Evolutionary conservation across 2,329 filamentous ascomycete species (phyloP).

Genomic region (Arthrobotrys conoides): DNA sequence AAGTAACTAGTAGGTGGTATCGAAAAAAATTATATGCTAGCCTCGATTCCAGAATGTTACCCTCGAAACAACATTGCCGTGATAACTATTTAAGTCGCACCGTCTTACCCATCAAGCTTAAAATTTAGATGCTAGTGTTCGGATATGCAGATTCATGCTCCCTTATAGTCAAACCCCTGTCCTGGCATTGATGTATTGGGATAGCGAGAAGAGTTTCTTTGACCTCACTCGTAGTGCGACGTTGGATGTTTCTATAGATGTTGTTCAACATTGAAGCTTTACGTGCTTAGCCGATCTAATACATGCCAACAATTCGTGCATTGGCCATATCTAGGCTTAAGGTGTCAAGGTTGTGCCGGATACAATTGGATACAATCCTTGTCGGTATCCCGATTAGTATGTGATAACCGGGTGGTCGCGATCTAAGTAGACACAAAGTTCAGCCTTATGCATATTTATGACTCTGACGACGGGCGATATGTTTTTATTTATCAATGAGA

Average conservation of each 20-base stretch:
- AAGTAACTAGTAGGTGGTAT: too few species aligned
- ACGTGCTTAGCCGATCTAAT: neutral
- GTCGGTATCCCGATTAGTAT: neutral
- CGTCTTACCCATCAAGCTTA: too few species aligned
- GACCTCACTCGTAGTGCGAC: neutral
- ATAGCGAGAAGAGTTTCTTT: neutral
- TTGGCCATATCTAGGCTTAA: too few species aligned
- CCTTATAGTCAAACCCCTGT: too few species aligned
- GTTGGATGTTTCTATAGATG: slow-evolving; percentile 3
- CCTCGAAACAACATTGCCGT: too few species aligned
- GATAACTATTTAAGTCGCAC: too few species aligned
- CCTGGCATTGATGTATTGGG: neutral
- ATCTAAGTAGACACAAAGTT: slow-evolving; percentile 9
- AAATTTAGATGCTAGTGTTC: too few species aligned
- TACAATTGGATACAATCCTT: neutral
- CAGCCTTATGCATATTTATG: slow-evolving; percentile 9
- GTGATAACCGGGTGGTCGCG: neutral
- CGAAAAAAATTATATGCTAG: too few species aligned
- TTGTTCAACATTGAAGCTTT: slow-evolving; percentile 1
- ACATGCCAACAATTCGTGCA: neutral
- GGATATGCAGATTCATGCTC: too few species aligned
- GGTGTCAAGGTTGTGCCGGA: neutral
- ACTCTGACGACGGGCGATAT: neutral
- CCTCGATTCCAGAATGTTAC: too few species aligned
- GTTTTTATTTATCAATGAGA: neutral